These are phyloP conservation scores for Massariosphaeria phaeospora DNA, from an alignment of 495 filamentous ascomycete genomes.

Conservation along the genomic window DNA sequence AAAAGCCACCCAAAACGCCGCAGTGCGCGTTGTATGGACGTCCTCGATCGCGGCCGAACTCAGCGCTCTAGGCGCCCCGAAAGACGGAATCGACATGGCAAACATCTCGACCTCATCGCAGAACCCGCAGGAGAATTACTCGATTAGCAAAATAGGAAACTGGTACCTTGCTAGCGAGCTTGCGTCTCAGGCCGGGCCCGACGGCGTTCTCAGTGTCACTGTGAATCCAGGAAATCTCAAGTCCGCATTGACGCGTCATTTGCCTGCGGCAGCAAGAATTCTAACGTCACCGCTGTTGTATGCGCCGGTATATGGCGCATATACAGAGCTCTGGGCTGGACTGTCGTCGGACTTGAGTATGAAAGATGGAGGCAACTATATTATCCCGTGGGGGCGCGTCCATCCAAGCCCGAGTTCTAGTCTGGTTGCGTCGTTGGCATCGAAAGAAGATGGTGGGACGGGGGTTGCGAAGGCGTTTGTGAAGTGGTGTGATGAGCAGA, in stretches of 20 bases:
- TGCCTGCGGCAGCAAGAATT: not conserved
- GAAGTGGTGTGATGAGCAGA: conserved; percentile 17
- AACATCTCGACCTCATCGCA: not conserved
- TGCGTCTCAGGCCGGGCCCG: not conserved
- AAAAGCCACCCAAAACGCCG: not conserved
- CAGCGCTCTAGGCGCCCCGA: conserved; percentile 24
- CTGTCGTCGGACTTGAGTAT: conserved; percentile 42
- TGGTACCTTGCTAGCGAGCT: conserved; percentile 25
- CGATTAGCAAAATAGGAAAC: conserved; percentile 25
- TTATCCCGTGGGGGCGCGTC: conserved; percentile 21
- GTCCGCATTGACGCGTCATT: conserved; percentile 1
- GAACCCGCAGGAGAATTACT: conserved; percentile 6
- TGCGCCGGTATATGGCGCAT: conserved; percentile 41
- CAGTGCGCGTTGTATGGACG: conserved; percentile 45
- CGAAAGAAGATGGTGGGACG: not conserved
- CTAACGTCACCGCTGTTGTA: not conserved
- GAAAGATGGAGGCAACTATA: conserved; percentile 26
- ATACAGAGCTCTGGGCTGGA: conserved; percentile 46
- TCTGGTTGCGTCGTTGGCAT: not conserved
- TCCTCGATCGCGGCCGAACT: conserved; percentile 34
- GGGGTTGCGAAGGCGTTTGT: conserved; percentile 4
- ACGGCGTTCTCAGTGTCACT: conserved; percentile 9
- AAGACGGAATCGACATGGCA: conserved; percentile 10
- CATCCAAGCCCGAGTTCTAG: conserved; percentile 1
- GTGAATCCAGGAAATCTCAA: conserved; percentile 20